Conservation (phyloP, 352 stramenopile species). For the Pilasporangium apinafurcum region DNA sequence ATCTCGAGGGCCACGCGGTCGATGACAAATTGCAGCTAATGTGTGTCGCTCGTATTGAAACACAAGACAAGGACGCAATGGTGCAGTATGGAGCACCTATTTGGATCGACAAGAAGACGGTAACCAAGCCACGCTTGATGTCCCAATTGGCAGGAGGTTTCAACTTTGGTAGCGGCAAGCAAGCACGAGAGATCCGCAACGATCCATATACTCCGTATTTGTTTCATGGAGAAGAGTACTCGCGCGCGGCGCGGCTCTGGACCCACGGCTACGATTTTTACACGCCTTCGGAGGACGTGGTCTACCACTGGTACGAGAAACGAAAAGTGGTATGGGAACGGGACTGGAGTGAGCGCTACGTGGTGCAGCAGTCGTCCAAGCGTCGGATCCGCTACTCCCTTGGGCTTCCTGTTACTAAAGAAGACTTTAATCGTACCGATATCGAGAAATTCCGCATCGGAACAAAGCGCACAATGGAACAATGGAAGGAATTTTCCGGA, state of each 20-base stretch:
- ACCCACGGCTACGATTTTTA: slow-evolving; percentile 82
- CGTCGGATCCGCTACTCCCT: slow-evolving; percentile 64
- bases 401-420: slow-evolving; percentile 42
- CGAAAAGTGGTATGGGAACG: slow-evolving; percentile 81
- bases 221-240: slow-evolving; percentile 83
- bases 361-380: slow-evolving; percentile 66
- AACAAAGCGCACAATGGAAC: slow-evolving; percentile 66
- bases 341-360: slow-evolving; percentile 62
- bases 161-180: slow-evolving; percentile 73
- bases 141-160: slow-evolving; percentile 76
- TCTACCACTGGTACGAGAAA: slow-evolving; percentile 79
- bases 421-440: slow-evolving; percentile 72
- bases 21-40: slow-evolving; percentile 70
- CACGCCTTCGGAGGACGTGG: slow-evolving; percentile 58
- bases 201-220: slow-evolving; percentile 76
- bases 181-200: slow-evolving; percentile 68
- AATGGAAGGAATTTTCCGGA: slow-evolving; percentile 76
- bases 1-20: slow-evolving; percentile 38
- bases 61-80: slow-evolving; percentile 59
- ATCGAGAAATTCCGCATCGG: slow-evolving; percentile 62
- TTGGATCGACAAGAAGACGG: slow-evolving; percentile 63
- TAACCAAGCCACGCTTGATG: slow-evolving; percentile 65
- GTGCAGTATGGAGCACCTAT: slow-evolving; percentile 69
- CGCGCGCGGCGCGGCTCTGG: slow-evolving; percentile 67
- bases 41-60: slow-evolving; percentile 74